Conservation (phyloP, 2,329 filamentous ascomycete genomes). For the Fulvia fulva region DNA sequence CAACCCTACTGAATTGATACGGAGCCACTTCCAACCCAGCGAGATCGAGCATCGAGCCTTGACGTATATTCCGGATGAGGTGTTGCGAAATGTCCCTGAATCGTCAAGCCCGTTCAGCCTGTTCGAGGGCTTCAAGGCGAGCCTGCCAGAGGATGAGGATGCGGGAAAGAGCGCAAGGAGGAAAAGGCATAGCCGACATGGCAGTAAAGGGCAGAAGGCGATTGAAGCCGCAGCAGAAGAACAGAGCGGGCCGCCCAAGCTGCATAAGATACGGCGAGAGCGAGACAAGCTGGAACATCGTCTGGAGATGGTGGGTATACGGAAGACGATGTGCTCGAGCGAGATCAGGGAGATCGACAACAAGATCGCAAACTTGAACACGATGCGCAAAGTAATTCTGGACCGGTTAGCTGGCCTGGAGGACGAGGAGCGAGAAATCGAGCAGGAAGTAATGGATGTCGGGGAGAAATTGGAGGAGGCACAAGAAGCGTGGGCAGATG, state of each 20-base stretch:
- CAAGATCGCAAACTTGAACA: conserved; percentile 89
- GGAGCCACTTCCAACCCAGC: conserved; percentile 79
- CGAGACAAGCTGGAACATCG: conserved; percentile 75
- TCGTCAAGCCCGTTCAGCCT: conserved; percentile 82
- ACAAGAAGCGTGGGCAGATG: conserved; percentile 55
- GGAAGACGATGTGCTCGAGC: conserved; percentile 96
- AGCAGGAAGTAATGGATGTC: conserved; percentile 70
- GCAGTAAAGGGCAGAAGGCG: conserved; percentile 72
- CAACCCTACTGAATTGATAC: conserved; percentile 88
- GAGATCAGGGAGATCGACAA: conserved; percentile 96
- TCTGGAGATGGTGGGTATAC: conserved; percentile 83
- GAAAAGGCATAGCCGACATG: conserved; percentile 63
- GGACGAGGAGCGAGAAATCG: conserved; percentile 82
- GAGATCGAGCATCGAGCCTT: conserved; percentile 95
- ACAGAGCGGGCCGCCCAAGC: conserved; percentile 59
- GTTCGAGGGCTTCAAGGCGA: conserved; percentile 94
- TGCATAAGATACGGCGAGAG: conserved; percentile 74
- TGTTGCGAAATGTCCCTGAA: conserved; percentile 85
- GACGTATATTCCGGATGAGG: conserved; percentile 81
- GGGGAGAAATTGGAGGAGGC: conserved; percentile 61
- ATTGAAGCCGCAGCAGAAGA: conserved; percentile 57
- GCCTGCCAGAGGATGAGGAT: conserved; percentile 64
- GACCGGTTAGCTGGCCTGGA: conserved; percentile 82
- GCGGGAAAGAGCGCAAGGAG: conserved; percentile 47
- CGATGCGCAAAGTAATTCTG: conserved; percentile 87